Conservation (phyloP, 1,139 yeast genomes). For the Kurtzmaniella quercitrusa region DNA sequence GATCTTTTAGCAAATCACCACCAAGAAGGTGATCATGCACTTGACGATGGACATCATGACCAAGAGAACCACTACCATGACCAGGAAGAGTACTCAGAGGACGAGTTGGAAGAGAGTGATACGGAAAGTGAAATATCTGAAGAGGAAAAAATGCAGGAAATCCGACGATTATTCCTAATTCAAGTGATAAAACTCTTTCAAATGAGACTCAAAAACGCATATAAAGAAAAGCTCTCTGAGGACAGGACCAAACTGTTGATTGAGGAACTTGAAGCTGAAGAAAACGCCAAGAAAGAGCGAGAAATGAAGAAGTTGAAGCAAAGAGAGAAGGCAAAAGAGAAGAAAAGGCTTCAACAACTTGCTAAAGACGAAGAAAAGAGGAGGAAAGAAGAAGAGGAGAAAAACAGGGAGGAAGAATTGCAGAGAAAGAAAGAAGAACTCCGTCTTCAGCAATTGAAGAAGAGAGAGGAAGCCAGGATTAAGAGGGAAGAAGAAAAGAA, state of each 20-base stretch:
- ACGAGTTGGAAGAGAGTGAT: conserved; percentile 21
- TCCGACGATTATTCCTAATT: conserved; percentile 70
- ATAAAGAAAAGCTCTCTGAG: conserved; percentile 68
- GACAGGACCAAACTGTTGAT: conserved; percentile 69
- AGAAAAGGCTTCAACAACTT: conserved; percentile 62
- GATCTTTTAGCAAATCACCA: conserved; percentile 24
- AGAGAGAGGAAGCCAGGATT: conserved; percentile 45
- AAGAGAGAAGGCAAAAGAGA: conserved; percentile 74
- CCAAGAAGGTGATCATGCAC: conserved; percentile 19
- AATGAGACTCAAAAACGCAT: conserved; percentile 65
- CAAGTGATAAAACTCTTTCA: conserved; percentile 74
- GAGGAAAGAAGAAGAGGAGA: conserved; percentile 53
- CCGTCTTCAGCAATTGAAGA: conserved; percentile 40
- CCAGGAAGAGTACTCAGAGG: conserved; percentile 16
- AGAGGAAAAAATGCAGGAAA: conserved; percentile 68
- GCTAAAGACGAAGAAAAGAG: conserved; percentile 75
- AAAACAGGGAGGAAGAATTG: conserved; percentile 32
- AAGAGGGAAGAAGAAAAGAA: conserved; percentile 54
- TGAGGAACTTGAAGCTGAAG: conserved; percentile 79
- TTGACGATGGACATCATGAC: conserved; percentile 16
- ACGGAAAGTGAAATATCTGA: conserved; percentile 49
- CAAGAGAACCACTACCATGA: conserved; percentile 26
- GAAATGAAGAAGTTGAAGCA: conserved; percentile 70
- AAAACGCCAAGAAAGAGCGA: conserved; percentile 60
- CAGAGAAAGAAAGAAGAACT: conserved; percentile 32